phyloP scores from a whole-genome alignment of 495 filamentous ascomycete species.

The Lindgomyces ingoldianus region DNA sequence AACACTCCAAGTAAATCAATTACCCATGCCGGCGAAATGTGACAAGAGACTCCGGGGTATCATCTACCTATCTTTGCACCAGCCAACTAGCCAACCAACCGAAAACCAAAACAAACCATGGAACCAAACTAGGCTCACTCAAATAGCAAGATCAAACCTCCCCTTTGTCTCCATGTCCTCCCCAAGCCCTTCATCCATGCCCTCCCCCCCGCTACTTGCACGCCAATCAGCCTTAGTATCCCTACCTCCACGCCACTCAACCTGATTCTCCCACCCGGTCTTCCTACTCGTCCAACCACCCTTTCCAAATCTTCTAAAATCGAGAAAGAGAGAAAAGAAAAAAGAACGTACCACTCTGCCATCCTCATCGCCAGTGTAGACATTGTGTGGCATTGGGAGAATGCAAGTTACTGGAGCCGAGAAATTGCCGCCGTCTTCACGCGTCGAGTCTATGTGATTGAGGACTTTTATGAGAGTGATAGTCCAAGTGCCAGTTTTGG shows the following conservation, averaged over 20 bases:
- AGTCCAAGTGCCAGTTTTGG: slow-evolving; percentile 55
- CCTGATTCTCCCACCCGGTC: slow-evolving; percentile 4
- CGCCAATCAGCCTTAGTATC: slow-evolving; percentile 3
- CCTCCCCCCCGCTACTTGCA: not conserved
- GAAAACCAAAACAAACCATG: not conserved
- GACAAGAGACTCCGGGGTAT: too few relatives aligned
- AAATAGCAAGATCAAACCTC: not conserved
- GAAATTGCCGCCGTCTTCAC: slow-evolving; percentile 74
- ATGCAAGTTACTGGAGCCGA: slow-evolving; percentile 84
- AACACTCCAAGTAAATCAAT: too few relatives aligned
- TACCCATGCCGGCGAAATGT: too few relatives aligned
- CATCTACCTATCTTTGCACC: too few relatives aligned
- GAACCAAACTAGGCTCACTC: not conserved
- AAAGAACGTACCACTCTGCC: slow-evolving; percentile 34
- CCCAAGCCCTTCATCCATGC: not conserved
- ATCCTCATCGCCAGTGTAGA: slow-evolving; percentile 71
- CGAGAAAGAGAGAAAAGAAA: slow-evolving; percentile 21
- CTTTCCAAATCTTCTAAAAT: not conserved
- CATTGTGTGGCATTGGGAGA: slow-evolving; percentile 74
- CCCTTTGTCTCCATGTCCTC: too few relatives aligned
- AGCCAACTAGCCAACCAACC: not conserved
- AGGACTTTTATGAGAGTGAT: slow-evolving; percentile 71
- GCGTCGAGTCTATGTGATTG: slow-evolving; percentile 75
- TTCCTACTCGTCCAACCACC: slow-evolving; percentile 1
- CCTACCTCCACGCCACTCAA: slow-evolving; percentile 20